Evolutionary conservation across 805 yeast genomes (phyloP).

Genomic region (Lipomyces yamanashiensis): DNA sequence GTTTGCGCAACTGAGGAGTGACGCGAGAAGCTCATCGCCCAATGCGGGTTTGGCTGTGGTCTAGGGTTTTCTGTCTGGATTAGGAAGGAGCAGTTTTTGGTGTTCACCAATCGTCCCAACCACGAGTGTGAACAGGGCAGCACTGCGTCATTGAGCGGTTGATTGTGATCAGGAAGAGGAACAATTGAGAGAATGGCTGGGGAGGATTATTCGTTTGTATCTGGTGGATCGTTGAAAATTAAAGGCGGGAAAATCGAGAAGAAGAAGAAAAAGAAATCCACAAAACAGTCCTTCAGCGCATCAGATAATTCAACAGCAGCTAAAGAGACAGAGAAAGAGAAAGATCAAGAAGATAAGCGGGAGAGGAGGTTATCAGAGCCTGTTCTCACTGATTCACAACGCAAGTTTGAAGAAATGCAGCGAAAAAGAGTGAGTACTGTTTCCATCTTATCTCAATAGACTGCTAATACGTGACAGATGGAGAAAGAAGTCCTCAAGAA

Average conservation of each 20-base stretch:
- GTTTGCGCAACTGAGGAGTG: not conserved
- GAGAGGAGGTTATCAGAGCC: not conserved
- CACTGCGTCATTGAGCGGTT: not conserved
- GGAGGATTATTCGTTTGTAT: conserved; percentile 21
- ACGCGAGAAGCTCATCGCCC: conserved; percentile 17
- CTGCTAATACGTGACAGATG: conserved; percentile 16
- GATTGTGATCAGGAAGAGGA: too few relatives aligned
- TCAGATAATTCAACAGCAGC: not conserved
- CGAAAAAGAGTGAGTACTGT: conserved; percentile 36
- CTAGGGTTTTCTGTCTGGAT: conserved; percentile 7
- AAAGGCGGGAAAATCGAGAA: conserved; percentile 31
- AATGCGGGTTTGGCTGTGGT: conserved; percentile 15
- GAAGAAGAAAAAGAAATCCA: conserved; percentile 19
- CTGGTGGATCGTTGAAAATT: conserved; percentile 27
- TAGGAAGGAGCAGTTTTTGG: not conserved
- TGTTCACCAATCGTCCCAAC: conserved; percentile 22
- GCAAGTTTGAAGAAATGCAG: conserved; percentile 37
- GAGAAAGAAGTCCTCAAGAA: conserved; percentile 34
- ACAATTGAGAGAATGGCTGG: conserved; percentile 8
- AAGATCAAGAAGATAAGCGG: not conserved
- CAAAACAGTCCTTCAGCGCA: not conserved
- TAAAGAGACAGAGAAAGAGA: not conserved
- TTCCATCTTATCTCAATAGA: not conserved
- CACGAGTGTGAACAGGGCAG: not conserved
- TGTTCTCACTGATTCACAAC: conserved; percentile 36